A percentile compares a stretch with the other conserved stretches of the same genome.
phyloP scores from a whole-genome alignment of 805 yeast genomes.

The Ogataea saltuana region DNA sequence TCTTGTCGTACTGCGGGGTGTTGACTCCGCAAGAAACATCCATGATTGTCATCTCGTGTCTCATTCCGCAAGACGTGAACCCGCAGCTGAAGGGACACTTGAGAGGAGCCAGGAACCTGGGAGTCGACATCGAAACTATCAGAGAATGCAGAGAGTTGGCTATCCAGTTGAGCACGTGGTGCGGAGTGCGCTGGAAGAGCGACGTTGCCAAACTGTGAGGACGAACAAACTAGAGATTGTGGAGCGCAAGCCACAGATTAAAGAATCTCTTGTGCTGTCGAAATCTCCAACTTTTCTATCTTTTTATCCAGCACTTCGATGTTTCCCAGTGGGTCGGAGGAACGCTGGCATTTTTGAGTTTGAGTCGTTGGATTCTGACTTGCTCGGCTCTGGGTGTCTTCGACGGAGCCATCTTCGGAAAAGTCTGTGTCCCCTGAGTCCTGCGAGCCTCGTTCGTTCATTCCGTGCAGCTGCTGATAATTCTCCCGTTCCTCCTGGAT shows the following conservation, averaged over 20 bases:
- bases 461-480: background rate
- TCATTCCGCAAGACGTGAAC: conserved; percentile 90
- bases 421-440: too few relatives aligned
- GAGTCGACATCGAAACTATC: conserved; percentile 66
- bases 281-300: background rate
- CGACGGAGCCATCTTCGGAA: too few relatives aligned
- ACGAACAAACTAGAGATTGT: too few relatives aligned
- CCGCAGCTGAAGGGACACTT: conserved; percentile 92
- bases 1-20: conserved; percentile 67
- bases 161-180: conserved; percentile 68
- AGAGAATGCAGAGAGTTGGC: conserved; percentile 60
- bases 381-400: background rate
- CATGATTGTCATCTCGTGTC: conserved; percentile 70
- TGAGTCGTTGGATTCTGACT: too few relatives aligned
- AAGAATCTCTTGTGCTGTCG: background rate
- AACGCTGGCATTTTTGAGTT: too few relatives aligned
- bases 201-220: conserved; percentile 54
- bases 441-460: too few relatives aligned
- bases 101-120: conserved; percentile 80
- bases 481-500: background rate
- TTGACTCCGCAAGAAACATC: conserved; percentile 71
- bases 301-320: conserved; percentile 6
- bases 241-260: too few relatives aligned
- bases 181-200: conserved; percentile 64
- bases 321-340: conserved; percentile 4